Percentiles rank a stretch among this genome's conserved stretches.
phyloP scores from a whole-genome alignment of 192 early-diverging fungal species.

The Polychytrium aggregatum region DNA sequence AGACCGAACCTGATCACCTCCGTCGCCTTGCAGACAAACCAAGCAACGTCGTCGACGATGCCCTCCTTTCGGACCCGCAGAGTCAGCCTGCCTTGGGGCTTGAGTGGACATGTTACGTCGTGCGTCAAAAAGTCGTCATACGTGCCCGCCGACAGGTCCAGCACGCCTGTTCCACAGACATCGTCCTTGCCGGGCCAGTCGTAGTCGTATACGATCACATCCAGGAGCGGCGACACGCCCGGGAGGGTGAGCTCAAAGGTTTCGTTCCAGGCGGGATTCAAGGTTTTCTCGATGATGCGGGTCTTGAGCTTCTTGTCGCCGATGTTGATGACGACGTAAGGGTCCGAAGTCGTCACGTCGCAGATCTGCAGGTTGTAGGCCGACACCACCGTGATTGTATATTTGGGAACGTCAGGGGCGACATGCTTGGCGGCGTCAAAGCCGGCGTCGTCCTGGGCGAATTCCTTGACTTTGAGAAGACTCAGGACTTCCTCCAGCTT shows the following conservation, averaged over 20 bases:
- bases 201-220: constrained; percentile 24
- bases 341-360: constrained; percentile 25
- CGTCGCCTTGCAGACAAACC: constrained; percentile 20
- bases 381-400: too few species aligned
- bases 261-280: constrained; percentile 39
- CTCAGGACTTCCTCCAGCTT: constrained; percentile 22
- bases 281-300: constrained; percentile 11
- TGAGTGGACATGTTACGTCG: constrained; percentile 12
- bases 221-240: constrained; percentile 15
- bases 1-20: constrained; percentile 15
- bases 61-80: constrained; percentile 21
- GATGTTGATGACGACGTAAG: constrained; percentile 20
- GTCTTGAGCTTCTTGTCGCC: constrained; percentile 15
- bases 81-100: constrained; percentile 22
- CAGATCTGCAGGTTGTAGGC: constrained; percentile 18
- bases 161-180: constrained; percentile 9
- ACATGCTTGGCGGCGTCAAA: too few species aligned
- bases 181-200: constrained; percentile 23
- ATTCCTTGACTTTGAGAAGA: too few species aligned
- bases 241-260: constrained; percentile 13
- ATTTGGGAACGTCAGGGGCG: too few species aligned
- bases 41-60: constrained; percentile 31
- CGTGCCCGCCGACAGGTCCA: constrained; percentile 15
- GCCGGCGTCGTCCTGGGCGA: too few species aligned
- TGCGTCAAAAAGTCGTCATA: constrained; percentile 28